phyloP scores from a whole-genome alignment of 2,329 filamentous ascomycete species.

The Microdochium bolleyi region DNA sequence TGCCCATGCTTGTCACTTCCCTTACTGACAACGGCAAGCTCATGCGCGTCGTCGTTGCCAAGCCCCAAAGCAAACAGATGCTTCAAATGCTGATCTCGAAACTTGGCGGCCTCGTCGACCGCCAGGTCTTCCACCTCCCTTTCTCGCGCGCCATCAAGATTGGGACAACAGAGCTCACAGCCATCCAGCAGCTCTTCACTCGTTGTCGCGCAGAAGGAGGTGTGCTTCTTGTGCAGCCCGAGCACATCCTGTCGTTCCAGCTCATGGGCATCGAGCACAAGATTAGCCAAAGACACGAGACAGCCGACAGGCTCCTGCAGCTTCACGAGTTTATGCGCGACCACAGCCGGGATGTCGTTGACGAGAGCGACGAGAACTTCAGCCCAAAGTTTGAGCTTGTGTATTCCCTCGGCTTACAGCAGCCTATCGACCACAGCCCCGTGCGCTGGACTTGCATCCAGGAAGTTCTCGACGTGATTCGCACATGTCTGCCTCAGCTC shows the following conservation, averaged over 20 bases:
- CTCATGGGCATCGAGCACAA: slow-evolving; percentile 49
- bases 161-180: slow-evolving; percentile 12
- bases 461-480: slow-evolving; percentile 37
- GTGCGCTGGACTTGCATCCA: slow-evolving; percentile 50
- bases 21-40: slow-evolving; percentile 43
- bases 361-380: slow-evolving; percentile 60
- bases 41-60: slow-evolving; percentile 51
- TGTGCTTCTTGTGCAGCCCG: slow-evolving; percentile 53
- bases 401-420: slow-evolving; percentile 51
- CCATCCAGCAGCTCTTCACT: slow-evolving; percentile 28
- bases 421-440: slow-evolving; percentile 40
- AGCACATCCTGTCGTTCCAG: slow-evolving; percentile 56
- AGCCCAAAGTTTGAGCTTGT: slow-evolving; percentile 53
- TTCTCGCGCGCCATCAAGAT: slow-evolving; percentile 45
- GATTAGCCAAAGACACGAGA: slow-evolving; percentile 14
- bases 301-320: slow-evolving; percentile 26
- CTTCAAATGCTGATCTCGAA: slow-evolving; percentile 43
- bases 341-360: slow-evolving; percentile 46
- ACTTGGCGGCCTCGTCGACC: slow-evolving; percentile 46
- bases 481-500: slow-evolving; percentile 17
- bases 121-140: slow-evolving; percentile 48
- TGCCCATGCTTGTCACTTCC: slow-evolving; percentile 50
- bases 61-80: slow-evolving; percentile 55
- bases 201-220: slow-evolving; percentile 43
- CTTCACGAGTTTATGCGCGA: slow-evolving; percentile 36